Conservation (phyloP, 495 filamentous ascomycete species). For the Penicillium macrosclerotiorum region DNA sequence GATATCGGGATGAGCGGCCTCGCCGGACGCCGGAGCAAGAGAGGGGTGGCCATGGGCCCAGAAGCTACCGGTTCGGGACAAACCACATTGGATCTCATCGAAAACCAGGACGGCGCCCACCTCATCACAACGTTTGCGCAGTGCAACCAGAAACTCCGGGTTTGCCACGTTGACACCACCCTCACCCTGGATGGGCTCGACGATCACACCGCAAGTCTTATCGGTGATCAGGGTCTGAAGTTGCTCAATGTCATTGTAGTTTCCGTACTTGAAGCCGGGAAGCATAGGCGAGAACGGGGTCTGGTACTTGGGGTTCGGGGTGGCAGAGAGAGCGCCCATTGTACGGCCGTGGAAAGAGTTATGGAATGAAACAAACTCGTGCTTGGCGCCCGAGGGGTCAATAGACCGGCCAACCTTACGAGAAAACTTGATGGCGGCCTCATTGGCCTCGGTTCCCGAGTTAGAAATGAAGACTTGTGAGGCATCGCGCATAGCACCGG, state of each 20-base stretch:
- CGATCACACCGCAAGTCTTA: conserved; percentile 88
- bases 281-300: conserved; percentile 92
- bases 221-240: conserved; percentile 72
- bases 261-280: conserved; percentile 85
- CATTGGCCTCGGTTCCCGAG: conserved; percentile 92
- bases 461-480: conserved; percentile 90
- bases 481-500: conserved; percentile 78
- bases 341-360: conserved; percentile 95
- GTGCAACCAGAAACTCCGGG: conserved; percentile 72
- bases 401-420: conserved; percentile 79
- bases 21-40: conserved; percentile 34
- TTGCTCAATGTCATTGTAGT: conserved; percentile 73
- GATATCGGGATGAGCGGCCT: conserved; percentile 87
- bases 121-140: conserved; percentile 77
- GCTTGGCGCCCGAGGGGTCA: conserved; percentile 69
- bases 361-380: conserved; percentile 84
- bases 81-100: conserved; percentile 95
- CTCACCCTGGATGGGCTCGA: conserved; percentile 97
- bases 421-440: conserved; percentile 95
- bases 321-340: conserved; percentile 88
- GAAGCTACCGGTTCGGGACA: conserved; percentile 78
- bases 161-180: conserved; percentile 85
- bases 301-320: conserved; percentile 98
- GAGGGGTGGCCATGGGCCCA: conserved; percentile 83
- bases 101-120: conserved; percentile 88